These are phyloP conservation scores for Calonectria honghensis DNA, from an alignment of 2,329 filamentous ascomycete species.

Conservation along the genomic window DNA sequence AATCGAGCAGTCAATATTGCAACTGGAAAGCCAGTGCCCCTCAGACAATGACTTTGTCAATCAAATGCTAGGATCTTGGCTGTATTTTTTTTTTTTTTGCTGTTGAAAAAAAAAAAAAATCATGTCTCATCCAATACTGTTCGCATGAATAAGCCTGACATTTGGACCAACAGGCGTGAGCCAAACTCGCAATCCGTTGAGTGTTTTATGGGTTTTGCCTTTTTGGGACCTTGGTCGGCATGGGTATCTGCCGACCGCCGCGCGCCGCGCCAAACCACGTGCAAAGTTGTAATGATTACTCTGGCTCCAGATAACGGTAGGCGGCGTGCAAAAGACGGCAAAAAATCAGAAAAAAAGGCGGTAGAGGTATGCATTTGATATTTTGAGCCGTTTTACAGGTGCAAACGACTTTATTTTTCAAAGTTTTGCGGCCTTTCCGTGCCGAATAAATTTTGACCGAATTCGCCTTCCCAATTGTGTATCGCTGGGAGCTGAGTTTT, in stretches of 20 bases:
- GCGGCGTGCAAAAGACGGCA: conserved; percentile 11
- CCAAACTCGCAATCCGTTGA: conserved; percentile 1
- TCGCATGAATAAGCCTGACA: conserved; percentile 14
- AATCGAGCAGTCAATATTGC: not conserved
- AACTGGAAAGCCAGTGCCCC: not conserved
- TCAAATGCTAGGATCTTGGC: not conserved
- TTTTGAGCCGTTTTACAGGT: not conserved
- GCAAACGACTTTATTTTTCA: not conserved
- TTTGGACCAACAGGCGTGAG: conserved; percentile 10
- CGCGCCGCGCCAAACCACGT: conserved; percentile 32
- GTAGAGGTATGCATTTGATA: conserved; percentile 7
- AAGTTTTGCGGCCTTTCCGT: conserved; percentile 48
- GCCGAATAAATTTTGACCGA: conserved; percentile 48
- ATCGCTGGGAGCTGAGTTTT: conserved; percentile 61
- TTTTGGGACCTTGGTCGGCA: conserved; percentile 36
- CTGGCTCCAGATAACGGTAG: conserved; percentile 28
- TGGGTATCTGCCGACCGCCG: conserved; percentile 38
- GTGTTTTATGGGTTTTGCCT: conserved; percentile 16
- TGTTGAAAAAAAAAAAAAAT: not conserved
- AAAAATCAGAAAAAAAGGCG: conserved; percentile 5
- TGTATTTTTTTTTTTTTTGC: not conserved
- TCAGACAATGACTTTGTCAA: not conserved
- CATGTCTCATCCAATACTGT: conserved; percentile 3
- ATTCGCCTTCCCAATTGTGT: conserved; percentile 61
- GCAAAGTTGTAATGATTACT: conserved; percentile 28